Conservation (phyloP, 208 protist species). For the Leptomonas seymouri region DNA sequence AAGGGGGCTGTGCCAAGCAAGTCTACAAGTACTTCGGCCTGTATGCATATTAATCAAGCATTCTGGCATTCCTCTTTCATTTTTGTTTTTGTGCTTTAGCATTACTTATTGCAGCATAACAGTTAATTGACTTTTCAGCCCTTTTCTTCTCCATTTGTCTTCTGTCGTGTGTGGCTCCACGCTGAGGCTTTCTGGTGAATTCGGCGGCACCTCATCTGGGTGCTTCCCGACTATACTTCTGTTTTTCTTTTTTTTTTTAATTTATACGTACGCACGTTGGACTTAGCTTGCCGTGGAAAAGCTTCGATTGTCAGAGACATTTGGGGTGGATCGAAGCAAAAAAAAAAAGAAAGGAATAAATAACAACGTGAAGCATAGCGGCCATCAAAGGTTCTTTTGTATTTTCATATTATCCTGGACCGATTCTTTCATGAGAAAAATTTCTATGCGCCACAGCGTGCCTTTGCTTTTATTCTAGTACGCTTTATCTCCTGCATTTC, state of each 20-base stretch:
- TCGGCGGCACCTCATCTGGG: background rate
- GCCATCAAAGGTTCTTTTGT: no score
- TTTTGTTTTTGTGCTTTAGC: slow-evolving; percentile 5
- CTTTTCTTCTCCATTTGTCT: background rate
- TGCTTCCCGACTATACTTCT: background rate
- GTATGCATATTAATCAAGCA: background rate
- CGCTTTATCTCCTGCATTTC: no score
- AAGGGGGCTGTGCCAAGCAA: no score
- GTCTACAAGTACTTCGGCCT: background rate
- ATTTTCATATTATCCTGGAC: no score
- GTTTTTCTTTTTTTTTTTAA: slow-evolving; percentile 21
- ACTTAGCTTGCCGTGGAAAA: no score
- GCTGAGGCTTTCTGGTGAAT: background rate
- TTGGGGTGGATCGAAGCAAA: no score
- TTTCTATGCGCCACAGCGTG: no score
- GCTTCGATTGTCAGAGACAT: no score
- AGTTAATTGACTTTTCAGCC: background rate
- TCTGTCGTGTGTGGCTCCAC: background rate
- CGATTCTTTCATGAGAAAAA: no score
- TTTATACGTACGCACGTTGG: background rate
- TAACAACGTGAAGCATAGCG: no score
- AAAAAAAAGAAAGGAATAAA: no score
- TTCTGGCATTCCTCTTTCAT: background rate
- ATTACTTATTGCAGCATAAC: background rate
- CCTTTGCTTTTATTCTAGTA: no score